Percentiles rank a stretch among this genome's conserved stretches.
phyloP scores from a whole-genome alignment of 345 rosid genomes.

The Carallia brachiata region DNA sequence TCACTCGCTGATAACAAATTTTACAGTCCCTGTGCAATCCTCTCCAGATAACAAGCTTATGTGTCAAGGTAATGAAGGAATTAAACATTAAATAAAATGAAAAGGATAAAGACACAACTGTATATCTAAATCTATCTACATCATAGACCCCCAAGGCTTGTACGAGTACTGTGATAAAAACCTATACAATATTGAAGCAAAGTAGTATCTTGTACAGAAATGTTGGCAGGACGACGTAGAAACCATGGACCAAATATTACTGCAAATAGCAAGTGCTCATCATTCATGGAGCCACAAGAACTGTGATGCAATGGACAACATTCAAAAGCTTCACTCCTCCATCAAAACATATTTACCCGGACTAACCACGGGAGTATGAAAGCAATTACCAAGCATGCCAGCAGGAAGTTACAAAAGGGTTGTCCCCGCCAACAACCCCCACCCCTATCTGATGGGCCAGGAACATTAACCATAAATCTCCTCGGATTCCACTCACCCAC shows the following conservation, averaged over 20 bases:
- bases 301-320: constrained; percentile 7
- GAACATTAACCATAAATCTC: constrained; percentile 20
- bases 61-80: neutral
- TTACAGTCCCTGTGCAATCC: neutral
- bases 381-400: constrained; percentile 69
- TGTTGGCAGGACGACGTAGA: neutral
- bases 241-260: neutral
- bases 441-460: constrained; percentile 22
- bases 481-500: constrained; percentile 49
- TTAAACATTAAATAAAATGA: neutral
- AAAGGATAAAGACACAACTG: neutral
- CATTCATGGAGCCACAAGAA: neutral
- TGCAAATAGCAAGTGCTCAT: neutral
- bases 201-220: no score
- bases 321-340: neutral
- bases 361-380: constrained; percentile 73
- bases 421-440: constrained; percentile 60
- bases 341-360: constrained; percentile 53
- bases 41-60: neutral
- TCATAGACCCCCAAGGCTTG: neutral
- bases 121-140: no score
- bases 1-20: neutral
- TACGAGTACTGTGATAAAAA: neutral
- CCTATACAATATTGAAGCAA: neutral
- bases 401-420: constrained; percentile 68